These are phyloP conservation scores for Triangularia setosa DNA, from an alignment of 2,329 filamentous ascomycete genomes.

Conservation along the genomic window DNA sequence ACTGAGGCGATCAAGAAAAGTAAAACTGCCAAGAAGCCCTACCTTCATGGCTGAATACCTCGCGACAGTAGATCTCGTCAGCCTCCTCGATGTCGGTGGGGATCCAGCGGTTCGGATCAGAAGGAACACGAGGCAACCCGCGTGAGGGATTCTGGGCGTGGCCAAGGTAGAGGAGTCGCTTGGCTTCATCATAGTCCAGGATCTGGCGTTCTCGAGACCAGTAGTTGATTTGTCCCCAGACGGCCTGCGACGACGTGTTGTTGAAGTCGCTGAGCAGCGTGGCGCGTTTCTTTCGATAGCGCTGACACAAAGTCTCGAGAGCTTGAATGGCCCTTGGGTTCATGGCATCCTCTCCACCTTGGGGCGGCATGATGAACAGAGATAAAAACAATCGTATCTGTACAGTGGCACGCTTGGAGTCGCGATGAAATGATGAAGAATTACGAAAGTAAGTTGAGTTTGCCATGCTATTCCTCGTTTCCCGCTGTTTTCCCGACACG, in stretches of 20 bases:
- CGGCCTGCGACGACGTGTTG: not conserved
- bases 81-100: not conserved
- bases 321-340: not conserved
- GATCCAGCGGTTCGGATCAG: not conserved
- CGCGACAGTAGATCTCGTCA: not conserved
- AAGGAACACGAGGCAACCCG: not conserved
- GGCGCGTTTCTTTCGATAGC: not conserved
- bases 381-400: not conserved
- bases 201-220: not conserved
- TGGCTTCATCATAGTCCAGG: not conserved
- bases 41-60: not conserved
- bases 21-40: not conserved
- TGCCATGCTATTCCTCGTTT: not conserved
- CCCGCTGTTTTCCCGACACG: not conserved
- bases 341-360: not conserved
- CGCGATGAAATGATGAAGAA: not conserved
- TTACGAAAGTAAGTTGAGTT: not conserved
- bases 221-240: not conserved
- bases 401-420: not conserved
- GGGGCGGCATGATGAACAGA: not conserved
- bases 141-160: not conserved
- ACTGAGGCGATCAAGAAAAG: not conserved
- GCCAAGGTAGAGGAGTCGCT: not conserved
- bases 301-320: not conserved
- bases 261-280: not conserved